Base-by-base conservation (phyloP, 192 early-diverging fungal species). In the Mortierella antarctica region DNA sequence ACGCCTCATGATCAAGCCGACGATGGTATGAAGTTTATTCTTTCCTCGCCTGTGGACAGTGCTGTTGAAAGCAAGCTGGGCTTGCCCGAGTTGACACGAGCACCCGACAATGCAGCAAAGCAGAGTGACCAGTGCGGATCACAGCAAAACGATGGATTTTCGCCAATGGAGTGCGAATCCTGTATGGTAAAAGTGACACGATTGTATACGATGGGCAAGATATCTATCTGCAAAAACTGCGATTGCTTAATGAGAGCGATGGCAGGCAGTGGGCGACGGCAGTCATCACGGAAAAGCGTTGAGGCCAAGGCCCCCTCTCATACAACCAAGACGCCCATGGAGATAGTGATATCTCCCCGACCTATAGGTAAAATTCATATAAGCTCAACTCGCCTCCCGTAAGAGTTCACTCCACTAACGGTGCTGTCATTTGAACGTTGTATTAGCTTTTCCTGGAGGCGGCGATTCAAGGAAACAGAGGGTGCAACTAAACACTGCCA, bases 191-290 rank as follows among this genome's bases (percentile, higher is more conserved):
- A 8, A 4, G 53, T 13, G 0, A 15, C 49, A 0, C 57, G 51
- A 10, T 44, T 75, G 8, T 53, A 41, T 17, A 75, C 47, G 13
- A 47, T 67, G 53, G 73, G 73, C 44, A 66, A 56, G 14, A n/a
- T 75, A 1, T 54, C 8, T 7, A 49, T 75, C 1, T 75, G 73
- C 52, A 49, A 49, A 31, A 53, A 51, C 6, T 75, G 73, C 15
- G 52, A 68, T 10, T 15, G 31, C 21, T 23, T 75, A 4, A 75
- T 75, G 57, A 50, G 65, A 13, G 31, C 51, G 39, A 54, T 51
- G 20, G 31, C 73, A 20, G 65, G 73, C 12, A 75, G 60, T 44
- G 40, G n/a, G 39, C 64, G 73, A 20, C 65, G 52, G 20, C 47
- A 45, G 14, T 14, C 23, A 59, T 4, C 15, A 59, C 39, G 31